Evolutionary conservation across 2,329 filamentous ascomycete genomes (phyloP).

Genomic region (Drechslerella dactyloides): DNA sequence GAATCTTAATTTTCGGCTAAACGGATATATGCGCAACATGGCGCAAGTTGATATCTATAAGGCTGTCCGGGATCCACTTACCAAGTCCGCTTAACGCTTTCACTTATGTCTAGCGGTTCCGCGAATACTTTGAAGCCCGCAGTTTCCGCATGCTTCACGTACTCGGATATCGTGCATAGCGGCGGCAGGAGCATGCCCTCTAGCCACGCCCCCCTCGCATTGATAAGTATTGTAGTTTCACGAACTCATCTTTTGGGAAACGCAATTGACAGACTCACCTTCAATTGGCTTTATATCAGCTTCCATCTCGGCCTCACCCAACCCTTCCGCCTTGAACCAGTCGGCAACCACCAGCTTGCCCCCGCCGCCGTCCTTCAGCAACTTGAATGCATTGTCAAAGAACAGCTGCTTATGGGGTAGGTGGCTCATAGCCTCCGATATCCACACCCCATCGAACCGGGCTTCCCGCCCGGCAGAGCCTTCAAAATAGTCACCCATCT

Average conservation of each 20-base stretch:
- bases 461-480: constrained; percentile 54
- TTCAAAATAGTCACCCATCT: constrained; percentile 65
- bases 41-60: too few relatives aligned
- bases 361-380: constrained; percentile 61
- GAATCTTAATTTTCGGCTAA: background rate
- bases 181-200: constrained; percentile 69
- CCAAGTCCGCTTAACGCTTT: constrained; percentile 68
- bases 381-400: constrained; percentile 63
- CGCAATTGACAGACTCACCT: constrained; percentile 57
- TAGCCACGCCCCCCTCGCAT: constrained; percentile 51
- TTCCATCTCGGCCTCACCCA: constrained; percentile 61
- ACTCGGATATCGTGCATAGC: constrained; percentile 64
- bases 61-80: constrained; percentile 55
- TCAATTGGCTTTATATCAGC: constrained; percentile 68
- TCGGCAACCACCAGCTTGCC: constrained; percentile 67
- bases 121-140: constrained; percentile 62
- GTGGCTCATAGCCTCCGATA: constrained; percentile 68
- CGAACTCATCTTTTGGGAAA: background rate
- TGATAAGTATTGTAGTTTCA: background rate
- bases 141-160: constrained; percentile 62
- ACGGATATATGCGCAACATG: background rate
- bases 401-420: constrained; percentile 67
- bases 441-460: constrained; percentile 67
- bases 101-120: constrained; percentile 65
- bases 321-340: constrained; percentile 66